A percentile compares a stretch with the other conserved stretches of the same genome.
Conservation (phyloP, 202 grass and related monocot genomes). For the Schoenoplectus triqueter region DNA sequence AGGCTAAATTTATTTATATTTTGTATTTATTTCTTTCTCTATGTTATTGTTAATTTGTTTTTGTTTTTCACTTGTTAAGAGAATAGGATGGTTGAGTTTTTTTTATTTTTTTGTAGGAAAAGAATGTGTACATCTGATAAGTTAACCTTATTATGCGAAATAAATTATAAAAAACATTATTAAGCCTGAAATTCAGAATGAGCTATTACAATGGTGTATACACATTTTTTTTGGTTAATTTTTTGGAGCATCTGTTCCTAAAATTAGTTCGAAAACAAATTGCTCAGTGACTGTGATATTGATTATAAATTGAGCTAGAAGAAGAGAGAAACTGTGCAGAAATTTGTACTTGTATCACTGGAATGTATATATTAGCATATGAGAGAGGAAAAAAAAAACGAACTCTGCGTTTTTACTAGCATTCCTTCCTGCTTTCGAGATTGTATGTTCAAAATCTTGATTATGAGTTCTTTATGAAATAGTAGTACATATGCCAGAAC, state of each 20-base stretch:
- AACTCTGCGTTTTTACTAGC: too few relatives aligned
- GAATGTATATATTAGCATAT: not conserved
- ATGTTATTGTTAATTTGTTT: constrained; percentile 16
- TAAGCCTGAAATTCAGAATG: not conserved
- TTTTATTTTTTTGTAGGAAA: not conserved
- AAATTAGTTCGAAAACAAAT: not conserved
- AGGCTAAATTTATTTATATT: constrained; percentile 31
- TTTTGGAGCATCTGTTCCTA: too few relatives aligned
- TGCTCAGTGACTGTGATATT: not conserved
- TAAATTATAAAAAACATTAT: not conserved
- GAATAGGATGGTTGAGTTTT: constrained; percentile 1
- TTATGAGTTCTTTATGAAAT: too few relatives aligned
- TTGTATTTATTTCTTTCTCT: constrained; percentile 36
- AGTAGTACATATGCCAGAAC: too few relatives aligned
- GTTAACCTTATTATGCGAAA: not conserved
- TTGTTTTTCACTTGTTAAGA: constrained; percentile 12
- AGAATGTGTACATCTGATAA: constrained; percentile 27
- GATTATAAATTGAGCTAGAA: not conserved
- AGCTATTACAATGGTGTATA: too few relatives aligned
- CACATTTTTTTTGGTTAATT: too few relatives aligned
- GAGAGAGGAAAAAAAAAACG: not conserved
- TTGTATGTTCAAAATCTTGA: not conserved
- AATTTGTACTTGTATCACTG: not conserved
- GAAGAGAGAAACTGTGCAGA: not conserved
- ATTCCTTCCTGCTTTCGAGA: not conserved